phyloP scores from a whole-genome alignment of 768 basidiomycete species.

The Goffeauzyma gilvescens region DNA sequence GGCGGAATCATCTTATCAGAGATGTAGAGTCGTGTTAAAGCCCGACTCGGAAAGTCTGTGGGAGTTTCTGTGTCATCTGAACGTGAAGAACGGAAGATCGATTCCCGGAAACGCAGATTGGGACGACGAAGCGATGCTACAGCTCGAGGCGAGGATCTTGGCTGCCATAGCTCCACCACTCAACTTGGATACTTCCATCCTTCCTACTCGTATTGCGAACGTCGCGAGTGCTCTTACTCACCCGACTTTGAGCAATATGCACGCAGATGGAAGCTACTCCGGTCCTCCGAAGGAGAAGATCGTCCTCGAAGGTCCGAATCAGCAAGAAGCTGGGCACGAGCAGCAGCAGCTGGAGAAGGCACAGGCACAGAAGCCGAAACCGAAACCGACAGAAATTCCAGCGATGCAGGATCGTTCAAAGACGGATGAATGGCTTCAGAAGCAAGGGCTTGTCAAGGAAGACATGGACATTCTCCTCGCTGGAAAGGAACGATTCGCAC shows the following conservation, averaged over 20 bases:
- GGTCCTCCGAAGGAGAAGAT: slow-evolving; percentile 1
- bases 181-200: slow-evolving; percentile 29
- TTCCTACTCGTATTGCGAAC: slow-evolving; percentile 28
- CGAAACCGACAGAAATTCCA: background rate
- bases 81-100: slow-evolving; percentile 10
- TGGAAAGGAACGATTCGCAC: too few relatives aligned
- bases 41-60: slow-evolving; percentile 27
- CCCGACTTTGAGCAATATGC: slow-evolving; percentile 20
- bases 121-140: slow-evolving; percentile 31
- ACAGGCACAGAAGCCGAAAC: too few relatives aligned
- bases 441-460: background rate
- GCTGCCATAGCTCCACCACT: slow-evolving; percentile 32
- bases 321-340: too few relatives aligned
- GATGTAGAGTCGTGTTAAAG: slow-evolving; percentile 22
- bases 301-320: background rate
- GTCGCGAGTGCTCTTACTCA: slow-evolving; percentile 24
- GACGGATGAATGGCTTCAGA: slow-evolving; percentile 1
- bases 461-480: too few relatives aligned
- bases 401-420: slow-evolving; percentile 3
- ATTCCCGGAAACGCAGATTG: slow-evolving; percentile 20
- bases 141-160: slow-evolving; percentile 33
- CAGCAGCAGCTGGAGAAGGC: too few relatives aligned
- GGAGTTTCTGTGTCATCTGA: slow-evolving; percentile 21
- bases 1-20: slow-evolving; percentile 3
- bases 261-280: slow-evolving; percentile 19